A percentile compares a stretch with the other conserved stretches of the same genome.
phyloP scores from a whole-genome alignment of 2,329 filamentous ascomycete genomes.

The Botrytis tulipae region DNA sequence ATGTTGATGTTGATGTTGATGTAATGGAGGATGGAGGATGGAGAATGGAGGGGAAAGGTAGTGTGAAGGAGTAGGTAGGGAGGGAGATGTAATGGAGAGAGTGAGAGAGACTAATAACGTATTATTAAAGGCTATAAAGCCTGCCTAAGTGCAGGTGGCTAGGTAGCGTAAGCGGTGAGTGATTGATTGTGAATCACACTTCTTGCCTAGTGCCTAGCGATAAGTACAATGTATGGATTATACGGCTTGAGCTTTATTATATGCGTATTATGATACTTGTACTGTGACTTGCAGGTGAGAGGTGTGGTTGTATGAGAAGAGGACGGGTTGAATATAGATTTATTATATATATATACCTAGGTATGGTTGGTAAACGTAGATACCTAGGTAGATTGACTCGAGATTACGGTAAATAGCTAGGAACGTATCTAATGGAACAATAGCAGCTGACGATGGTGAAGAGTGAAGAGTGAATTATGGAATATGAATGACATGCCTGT shows the following conservation, averaged over 20 bases:
- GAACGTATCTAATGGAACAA: background rate
- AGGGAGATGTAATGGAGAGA: background rate
- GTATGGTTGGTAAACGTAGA: background rate
- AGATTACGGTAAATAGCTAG: background rate
- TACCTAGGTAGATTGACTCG: background rate
- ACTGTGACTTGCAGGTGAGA: background rate
- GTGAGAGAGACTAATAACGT: conserved; percentile 2
- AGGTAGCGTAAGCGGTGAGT: conserved; percentile 20
- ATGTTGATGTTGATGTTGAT: conserved; percentile 5
- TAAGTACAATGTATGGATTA: background rate
- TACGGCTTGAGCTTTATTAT: background rate
- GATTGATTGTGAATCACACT: conserved; percentile 12
- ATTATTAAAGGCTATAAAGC: background rate
- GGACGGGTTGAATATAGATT: background rate
- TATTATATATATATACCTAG: too few species aligned
- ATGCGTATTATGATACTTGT: background rate
- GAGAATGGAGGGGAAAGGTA: conserved; percentile 8
- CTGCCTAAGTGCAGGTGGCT: background rate
- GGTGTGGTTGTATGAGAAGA: background rate
- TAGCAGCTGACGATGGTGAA: background rate
- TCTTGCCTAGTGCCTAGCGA: background rate
- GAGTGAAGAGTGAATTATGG: background rate
- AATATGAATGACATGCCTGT: background rate
- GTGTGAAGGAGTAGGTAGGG: background rate
- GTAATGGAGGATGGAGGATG: conserved; percentile 12